Conservation (phyloP, 2,329 filamentous ascomycete species). For the Diaporthe nobilis region DNA sequence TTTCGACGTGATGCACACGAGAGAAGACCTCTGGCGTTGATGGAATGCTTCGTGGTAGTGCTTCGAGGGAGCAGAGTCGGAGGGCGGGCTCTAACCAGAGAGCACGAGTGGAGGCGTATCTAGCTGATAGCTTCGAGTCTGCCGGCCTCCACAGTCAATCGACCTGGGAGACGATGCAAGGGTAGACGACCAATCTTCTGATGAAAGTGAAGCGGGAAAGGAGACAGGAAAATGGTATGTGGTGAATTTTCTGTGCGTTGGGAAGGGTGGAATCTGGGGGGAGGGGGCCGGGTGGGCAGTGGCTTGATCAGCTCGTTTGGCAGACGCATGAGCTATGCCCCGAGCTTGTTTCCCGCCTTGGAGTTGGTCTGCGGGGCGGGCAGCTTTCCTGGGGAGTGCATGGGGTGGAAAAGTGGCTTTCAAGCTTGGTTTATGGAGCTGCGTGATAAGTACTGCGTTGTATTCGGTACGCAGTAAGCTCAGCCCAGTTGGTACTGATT, state of each 20-base stretch:
- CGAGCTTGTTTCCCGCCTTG: conserved; percentile 33
- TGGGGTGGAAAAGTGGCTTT: conserved; percentile 17
- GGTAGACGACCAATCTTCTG: not conserved
- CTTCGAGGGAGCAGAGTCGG: not conserved
- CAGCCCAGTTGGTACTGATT: not conserved
- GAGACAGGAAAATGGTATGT: not conserved
- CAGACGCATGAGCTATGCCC: conserved; percentile 29
- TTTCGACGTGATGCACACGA: not conserved
- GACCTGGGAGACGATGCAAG: conserved; percentile 5
- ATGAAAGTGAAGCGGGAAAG: not conserved
- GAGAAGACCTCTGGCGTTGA: not conserved
- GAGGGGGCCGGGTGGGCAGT: conserved; percentile 14
- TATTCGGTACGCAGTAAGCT: conserved; percentile 19
- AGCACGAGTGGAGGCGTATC: not conserved
- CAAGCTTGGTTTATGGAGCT: conserved; percentile 10
- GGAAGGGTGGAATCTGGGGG: not conserved
- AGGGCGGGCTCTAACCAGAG: conserved; percentile 2
- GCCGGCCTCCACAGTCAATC: conserved; percentile 5
- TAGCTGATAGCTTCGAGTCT: conserved; percentile 1
- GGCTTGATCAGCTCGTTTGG: conserved; percentile 26
- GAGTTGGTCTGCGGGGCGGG: conserved; percentile 24
- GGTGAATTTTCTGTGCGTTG: conserved; percentile 9
- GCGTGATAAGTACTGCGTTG: conserved; percentile 24
- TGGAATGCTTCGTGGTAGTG: not conserved
- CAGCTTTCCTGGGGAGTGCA: conserved; percentile 30